phyloP scores from a whole-genome alignment of 1,139 yeast genomes.

The Meyerozyma athensensis region DNA sequence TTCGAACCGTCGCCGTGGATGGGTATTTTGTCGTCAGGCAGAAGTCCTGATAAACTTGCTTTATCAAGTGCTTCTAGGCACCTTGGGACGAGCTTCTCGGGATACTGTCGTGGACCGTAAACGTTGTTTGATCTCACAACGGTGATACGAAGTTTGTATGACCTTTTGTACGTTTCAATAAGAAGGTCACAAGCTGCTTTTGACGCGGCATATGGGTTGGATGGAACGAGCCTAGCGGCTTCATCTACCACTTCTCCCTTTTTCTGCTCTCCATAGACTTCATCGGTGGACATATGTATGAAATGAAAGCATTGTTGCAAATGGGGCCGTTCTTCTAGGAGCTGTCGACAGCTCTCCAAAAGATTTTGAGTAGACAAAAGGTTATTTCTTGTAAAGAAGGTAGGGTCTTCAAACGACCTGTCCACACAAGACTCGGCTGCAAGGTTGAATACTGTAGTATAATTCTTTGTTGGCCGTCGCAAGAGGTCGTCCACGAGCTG shows the following conservation, averaged over 20 bases:
- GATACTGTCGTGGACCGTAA: conserved; percentile 53
- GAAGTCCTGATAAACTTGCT: conserved; percentile 6
- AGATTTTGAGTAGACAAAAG: conserved; percentile 47
- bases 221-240: conserved; percentile 38
- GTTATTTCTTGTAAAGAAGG: conserved; percentile 45
- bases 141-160: conserved; percentile 41
- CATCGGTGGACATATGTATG: conserved; percentile 58
- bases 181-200: conserved; percentile 56
- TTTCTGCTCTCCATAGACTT: conserved; percentile 48
- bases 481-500: conserved; percentile 11
- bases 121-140: conserved; percentile 51
- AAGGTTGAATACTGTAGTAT: conserved; percentile 43
- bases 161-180: conserved; percentile 41
- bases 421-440: conserved; percentile 63
- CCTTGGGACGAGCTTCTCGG: conserved; percentile 52
- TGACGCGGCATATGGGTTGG: conserved; percentile 59
- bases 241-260: conserved; percentile 27
- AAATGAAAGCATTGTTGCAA: conserved; percentile 16
- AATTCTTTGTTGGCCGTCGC: conserved; percentile 9
- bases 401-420: conserved; percentile 44
- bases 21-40: conserved; percentile 16
- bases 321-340: not conserved
- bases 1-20: conserved; percentile 49
- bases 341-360: conserved; percentile 36
- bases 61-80: conserved; percentile 17